Percentiles rank a stretch among this genome's conserved stretches.
These are phyloP conservation scores for Eimeria necatrix DNA, from an alignment of 169 alveolate genomes.

Conservation along the genomic window DNA sequence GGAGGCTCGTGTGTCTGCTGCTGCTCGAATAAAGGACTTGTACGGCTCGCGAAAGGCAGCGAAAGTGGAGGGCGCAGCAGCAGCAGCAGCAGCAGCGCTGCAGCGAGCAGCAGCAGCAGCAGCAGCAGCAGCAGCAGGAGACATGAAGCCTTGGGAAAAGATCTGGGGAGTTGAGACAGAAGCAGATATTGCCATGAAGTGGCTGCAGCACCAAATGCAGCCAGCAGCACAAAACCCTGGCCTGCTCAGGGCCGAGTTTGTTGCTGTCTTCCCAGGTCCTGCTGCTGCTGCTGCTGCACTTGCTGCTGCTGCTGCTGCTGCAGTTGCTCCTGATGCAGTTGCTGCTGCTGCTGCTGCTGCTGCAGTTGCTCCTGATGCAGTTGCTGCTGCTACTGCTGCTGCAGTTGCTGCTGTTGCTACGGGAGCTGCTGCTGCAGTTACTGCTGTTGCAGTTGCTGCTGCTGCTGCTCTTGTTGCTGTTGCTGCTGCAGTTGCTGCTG, in stretches of 20 bases:
- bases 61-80: background rate
- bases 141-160: too few species aligned
- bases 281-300: slow-evolving; percentile 6
- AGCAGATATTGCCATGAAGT: background rate
- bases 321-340: too few species aligned
- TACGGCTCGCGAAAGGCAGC: background rate
- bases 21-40: background rate
- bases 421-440: too few species aligned
- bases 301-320: too few species aligned
- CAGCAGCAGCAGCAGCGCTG: background rate
- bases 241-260: background rate
- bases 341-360: too few species aligned
- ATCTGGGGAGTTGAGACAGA: background rate
- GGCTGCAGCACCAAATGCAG: background rate
- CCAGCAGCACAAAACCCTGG: background rate
- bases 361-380: too few species aligned
- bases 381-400: too few species aligned
- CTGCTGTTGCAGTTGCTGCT: background rate
- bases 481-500: too few species aligned
- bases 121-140: too few species aligned
- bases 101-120: background rate
- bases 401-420: too few species aligned
- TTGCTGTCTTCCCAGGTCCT: background rate
- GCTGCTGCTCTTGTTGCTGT: background rate
- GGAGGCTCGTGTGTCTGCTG: background rate